Percentiles rank a stretch among this genome's conserved stretches.
Evolutionary conservation across 2,329 filamentous ascomycete species (phyloP).

Genomic region (Trichophaea hybrida): DNA sequence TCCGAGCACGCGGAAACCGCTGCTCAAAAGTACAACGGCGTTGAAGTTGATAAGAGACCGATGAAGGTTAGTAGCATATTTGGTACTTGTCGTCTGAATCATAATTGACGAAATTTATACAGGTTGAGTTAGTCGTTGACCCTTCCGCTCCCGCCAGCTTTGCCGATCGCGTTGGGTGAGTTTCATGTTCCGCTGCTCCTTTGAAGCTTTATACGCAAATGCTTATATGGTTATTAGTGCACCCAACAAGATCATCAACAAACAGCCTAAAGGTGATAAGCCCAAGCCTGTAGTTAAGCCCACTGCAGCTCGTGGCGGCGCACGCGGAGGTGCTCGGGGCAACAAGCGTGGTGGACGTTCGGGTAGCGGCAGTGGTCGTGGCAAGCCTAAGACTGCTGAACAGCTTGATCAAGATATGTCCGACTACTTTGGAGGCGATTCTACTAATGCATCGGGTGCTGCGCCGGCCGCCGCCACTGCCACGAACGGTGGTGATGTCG

Average conservation of each 20-base stretch:
- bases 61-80: slow-evolving; percentile 57
- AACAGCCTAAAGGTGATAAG: slow-evolving; percentile 37
- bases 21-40: slow-evolving; percentile 67
- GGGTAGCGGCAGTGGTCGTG: slow-evolving; percentile 40
- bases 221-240: neutral
- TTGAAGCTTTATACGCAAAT: slow-evolving; percentile 25
- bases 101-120: neutral
- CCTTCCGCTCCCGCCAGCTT: slow-evolving; percentile 32
- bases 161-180: slow-evolving; percentile 69
- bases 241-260: slow-evolving; percentile 18
- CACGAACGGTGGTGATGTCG: slow-evolving; percentile 39
- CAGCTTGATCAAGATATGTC: slow-evolving; percentile 96
- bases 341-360: slow-evolving; percentile 37
- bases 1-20: slow-evolving; percentile 72
- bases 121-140: slow-evolving; percentile 86
- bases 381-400: slow-evolving; percentile 75
- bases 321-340: slow-evolving; percentile 32
- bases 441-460: slow-evolving; percentile 33
- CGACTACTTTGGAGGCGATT: slow-evolving; percentile 60
- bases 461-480: slow-evolving; percentile 36
- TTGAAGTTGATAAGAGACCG: slow-evolving; percentile 75
- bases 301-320: slow-evolving; percentile 30
- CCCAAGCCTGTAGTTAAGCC: slow-evolving; percentile 1
- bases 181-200: slow-evolving; percentile 19
- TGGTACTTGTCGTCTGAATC: slow-evolving; percentile 13